Base-by-base conservation (phyloP, 345 rosid genomes). In the Bruguiera sexangula region DNA sequence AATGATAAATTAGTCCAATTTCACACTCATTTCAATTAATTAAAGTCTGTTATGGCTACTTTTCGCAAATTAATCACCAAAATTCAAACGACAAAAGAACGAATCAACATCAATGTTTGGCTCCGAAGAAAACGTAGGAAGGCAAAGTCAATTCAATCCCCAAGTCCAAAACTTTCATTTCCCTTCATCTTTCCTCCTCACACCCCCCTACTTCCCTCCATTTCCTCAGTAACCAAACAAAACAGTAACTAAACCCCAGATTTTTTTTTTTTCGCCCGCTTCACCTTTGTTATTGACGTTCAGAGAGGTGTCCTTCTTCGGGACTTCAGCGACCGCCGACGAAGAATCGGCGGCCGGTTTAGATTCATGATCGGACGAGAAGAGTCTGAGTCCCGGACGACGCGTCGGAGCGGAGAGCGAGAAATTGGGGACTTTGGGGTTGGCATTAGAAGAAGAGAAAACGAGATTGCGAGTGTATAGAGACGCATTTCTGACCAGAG, bases 301-400 rank as follows among this genome's bases (percentile, higher is more conserved):
- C 19, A 68, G 5, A 27, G 77, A 58, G 9, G 59, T 72, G 24
- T 73, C 70, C 26, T 73, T 76, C 72, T 71, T 67, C 39, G 31
- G 78, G 39, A 72, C 21, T 32, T 73, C 69, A 1, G 58, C 74
- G 3, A 55, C 18, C 5, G 19, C 65, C 39, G 75, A 48, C 13
- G 69, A 43, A 8, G 83, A 71, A 27, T 72, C 85, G 19, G 78
- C 6, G 30, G 62, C 76, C 4, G 70, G 37, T 20, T 50, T 32
- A 30, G 82, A 68, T 27, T 74, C 86, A 11, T 80, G 75, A 36
- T 78, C 85, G 63, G 91, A 78, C 15, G 86, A 83, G 86, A 6
- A 85, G 60, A 76, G 30, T 54, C 88, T 82, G 61, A 79, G 61
- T 30, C 11, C 64, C 34, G 70, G 43, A 11, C 50, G 78, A 63